Evolutionary conservation across 1,139 yeast genomes (phyloP).

Genomic region (Suhomyces panamericanus): DNA sequence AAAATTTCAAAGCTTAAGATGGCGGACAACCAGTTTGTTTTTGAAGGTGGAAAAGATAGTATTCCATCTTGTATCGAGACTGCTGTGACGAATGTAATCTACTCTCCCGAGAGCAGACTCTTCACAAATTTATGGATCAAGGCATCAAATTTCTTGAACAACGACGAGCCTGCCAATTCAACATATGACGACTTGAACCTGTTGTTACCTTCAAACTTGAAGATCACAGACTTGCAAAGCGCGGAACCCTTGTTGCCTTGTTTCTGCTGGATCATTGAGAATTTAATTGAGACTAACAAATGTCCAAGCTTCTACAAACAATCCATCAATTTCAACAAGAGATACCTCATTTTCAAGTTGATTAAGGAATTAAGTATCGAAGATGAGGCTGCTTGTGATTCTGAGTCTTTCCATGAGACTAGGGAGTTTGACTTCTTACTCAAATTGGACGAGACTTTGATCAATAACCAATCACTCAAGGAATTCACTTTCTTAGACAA

Average conservation of each 20-base stretch:
- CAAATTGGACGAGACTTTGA: constrained; percentile 41
- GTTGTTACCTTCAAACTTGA: constrained; percentile 37
- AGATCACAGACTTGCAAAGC: constrained; percentile 29
- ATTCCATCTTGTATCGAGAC: constrained; percentile 88
- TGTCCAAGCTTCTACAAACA: constrained; percentile 35
- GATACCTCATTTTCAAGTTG: constrained; percentile 43
- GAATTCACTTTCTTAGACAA: constrained; percentile 32
- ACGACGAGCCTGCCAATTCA: constrained; percentile 22
- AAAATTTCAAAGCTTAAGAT: constrained; percentile 70
- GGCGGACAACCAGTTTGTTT: constrained; percentile 61
- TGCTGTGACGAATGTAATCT: constrained; percentile 71
- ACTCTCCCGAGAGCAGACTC: constrained; percentile 77
- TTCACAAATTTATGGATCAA: constrained; percentile 66
- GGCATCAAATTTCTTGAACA: constrained; percentile 41
- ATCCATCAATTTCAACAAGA: constrained; percentile 43
- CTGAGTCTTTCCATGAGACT: constrained; percentile 37
- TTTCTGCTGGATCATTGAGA: constrained; percentile 64
- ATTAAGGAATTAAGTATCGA: constrained; percentile 45
- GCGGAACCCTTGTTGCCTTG: constrained; percentile 64
- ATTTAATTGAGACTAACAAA: constrained; percentile 38
- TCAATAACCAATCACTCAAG: constrained; percentile 27
- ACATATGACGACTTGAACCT: constrained; percentile 32
- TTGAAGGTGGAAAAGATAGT: constrained; percentile 42
- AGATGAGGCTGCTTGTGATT: constrained; percentile 26
- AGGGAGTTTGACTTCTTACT: constrained; percentile 49